Base-by-base conservation (phyloP, 164 flowering plant genomes). In the Aristolochia contorta region DNA sequence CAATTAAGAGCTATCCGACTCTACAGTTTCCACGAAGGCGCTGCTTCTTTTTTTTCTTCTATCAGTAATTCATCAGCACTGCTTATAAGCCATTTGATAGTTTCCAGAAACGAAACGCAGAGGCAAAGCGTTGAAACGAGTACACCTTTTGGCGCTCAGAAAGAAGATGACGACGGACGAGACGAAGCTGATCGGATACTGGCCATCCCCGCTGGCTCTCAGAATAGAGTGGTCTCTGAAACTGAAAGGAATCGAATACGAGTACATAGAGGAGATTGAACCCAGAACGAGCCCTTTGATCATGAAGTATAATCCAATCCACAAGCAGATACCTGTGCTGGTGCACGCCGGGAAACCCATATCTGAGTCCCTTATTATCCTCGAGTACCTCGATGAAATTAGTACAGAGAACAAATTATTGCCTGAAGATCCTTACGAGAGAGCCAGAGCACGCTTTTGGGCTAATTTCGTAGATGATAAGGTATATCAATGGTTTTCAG, bases 161-260 rank as follows among this genome's bases (percentile, higher is more conserved):
- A 4, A 19, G 37, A 37, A 30, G 33, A 50, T 61, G 41, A 6
- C 21, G 12, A 16, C 14, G 23, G 19, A 23, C 16, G 52, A 47
- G 14, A 30, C 22, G 63, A 47, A 60, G 63, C 27, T 60, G 37
- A 43, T 60, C 47, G 63, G 53, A 14, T 22, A 2, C 24, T 47
- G 63, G 63, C 3, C 54, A 12, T 47, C 54, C 63, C 54, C 63
- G 16, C 21, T 47, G 2, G 22, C 46, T 47, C 32, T 20, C 32
- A 60, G 54, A 47, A 25, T 60, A 24, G 63, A 60, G 30, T 60
- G 52, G 54, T 27, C 54, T 23, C 54, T 60, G 52, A 67, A 72
- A 21, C 37, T 75, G 0, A 75, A 75, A 69, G 74, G 66, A 30
- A 65, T 71, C 58, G 65, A 65, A 12, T 69, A 64, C 19, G 66